Conservation (phyloP, 345 rosid genomes). For the Sonneratia alba region DNA sequence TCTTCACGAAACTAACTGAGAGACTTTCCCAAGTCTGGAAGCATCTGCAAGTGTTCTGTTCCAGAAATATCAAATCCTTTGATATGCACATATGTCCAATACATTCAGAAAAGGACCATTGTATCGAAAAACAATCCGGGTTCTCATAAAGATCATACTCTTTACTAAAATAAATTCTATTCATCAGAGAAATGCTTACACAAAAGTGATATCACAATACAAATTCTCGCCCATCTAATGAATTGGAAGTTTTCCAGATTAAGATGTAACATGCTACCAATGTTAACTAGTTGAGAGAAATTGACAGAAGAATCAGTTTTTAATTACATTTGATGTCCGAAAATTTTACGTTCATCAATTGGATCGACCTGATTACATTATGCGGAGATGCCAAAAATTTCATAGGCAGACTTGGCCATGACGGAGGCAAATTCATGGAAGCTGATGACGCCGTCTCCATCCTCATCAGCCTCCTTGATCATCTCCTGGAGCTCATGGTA, state of each 20-base stretch:
- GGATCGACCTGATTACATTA: neutral
- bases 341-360: neutral
- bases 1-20: no score
- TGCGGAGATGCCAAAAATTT: constrained; percentile 31
- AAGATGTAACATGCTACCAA: neutral
- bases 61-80: no score
- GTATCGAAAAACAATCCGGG: no score
- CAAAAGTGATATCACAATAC: neutral
- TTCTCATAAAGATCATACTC: no score
- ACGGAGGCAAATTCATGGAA: constrained; percentile 62
- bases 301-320: neutral
- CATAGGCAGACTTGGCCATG: constrained; percentile 59
- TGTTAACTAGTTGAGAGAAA: neutral
- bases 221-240: neutral
- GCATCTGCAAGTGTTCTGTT: no score
- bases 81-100: no score
- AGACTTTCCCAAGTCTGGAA: no score
- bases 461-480: constrained; percentile 68
- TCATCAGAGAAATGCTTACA: neutral
- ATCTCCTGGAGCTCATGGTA: constrained; percentile 62
- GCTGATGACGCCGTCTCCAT: constrained; percentile 76
- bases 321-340: neutral
- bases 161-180: neutral
- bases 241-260: neutral
- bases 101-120: no score